phyloP scores from a whole-genome alignment of 2,329 filamentous ascomycete genomes.

The Talaromyces sp. region DNA sequence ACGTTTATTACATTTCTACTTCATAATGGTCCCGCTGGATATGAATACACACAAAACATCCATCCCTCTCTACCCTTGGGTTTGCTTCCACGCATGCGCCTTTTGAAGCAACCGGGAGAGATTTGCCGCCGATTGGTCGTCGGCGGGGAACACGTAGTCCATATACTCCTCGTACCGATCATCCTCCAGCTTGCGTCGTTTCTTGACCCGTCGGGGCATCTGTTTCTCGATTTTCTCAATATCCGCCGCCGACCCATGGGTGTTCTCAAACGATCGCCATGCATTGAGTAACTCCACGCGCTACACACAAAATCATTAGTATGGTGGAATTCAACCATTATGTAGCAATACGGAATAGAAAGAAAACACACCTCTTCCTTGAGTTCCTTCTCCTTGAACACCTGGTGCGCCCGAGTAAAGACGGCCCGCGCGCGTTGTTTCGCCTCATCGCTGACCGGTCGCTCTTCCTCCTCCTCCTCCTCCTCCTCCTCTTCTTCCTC shows the following conservation, averaged over 20 bases:
- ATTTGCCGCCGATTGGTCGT: constrained; percentile 83
- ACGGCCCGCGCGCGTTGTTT: constrained; percentile 79
- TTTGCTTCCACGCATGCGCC: constrained; percentile 86
- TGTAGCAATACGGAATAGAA: too few relatives aligned
- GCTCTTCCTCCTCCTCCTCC: constrained; percentile 60
- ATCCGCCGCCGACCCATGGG: constrained; percentile 75
- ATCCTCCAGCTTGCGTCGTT: constrained; percentile 86
- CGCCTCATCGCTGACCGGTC: constrained; percentile 74
- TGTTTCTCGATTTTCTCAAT: constrained; percentile 83
- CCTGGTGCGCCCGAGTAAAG: constrained; percentile 82
- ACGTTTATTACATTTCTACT: too few relatives aligned
- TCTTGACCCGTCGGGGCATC: constrained; percentile 93
- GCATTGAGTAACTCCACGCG: constrained; percentile 88
- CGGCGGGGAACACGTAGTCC: constrained; percentile 95
- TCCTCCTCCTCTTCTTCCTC: constrained; percentile 65
- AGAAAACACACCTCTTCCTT: constrained; percentile 80
- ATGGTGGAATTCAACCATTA: too few relatives aligned
- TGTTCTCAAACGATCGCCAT: constrained; percentile 89
- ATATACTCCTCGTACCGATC: constrained; percentile 95
- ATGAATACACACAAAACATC: too few relatives aligned
- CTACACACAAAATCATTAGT: constrained; percentile 45
- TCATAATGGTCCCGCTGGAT: too few relatives aligned
- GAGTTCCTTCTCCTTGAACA: constrained; percentile 85
- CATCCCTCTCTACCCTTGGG: constrained; percentile 46
- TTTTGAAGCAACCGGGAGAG: constrained; percentile 81